Conservation (phyloP, 2,329 filamentous ascomycete species). For the Eurotiales sp. region DNA sequence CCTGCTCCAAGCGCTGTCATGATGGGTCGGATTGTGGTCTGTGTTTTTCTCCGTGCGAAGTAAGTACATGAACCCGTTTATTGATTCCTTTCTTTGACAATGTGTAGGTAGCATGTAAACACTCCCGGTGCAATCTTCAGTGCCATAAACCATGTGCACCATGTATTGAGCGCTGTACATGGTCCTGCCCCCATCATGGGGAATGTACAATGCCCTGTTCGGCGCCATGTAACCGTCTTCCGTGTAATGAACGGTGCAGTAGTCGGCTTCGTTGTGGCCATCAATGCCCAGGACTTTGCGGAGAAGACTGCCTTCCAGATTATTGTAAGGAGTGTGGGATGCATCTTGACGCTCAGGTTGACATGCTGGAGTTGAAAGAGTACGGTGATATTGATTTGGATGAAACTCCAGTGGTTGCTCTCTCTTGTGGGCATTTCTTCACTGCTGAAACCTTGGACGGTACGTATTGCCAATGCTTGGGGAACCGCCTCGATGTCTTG, state of each 20-base stretch:
- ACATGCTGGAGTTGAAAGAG: neutral
- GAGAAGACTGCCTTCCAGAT: conserved; percentile 55
- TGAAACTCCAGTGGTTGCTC: conserved; percentile 14
- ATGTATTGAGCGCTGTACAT: conserved; percentile 51
- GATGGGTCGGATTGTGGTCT: conserved; percentile 26
- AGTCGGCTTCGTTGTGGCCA: conserved; percentile 57
- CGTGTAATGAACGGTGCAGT: conserved; percentile 59
- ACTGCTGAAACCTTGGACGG: conserved; percentile 14
- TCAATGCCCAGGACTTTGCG: conserved; percentile 62
- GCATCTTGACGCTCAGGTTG: too few relatives aligned
- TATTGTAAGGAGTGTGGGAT: too few relatives aligned
- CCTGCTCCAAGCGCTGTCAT: conserved; percentile 54
- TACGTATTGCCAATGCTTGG: too few relatives aligned
- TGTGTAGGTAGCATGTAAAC: too few relatives aligned
- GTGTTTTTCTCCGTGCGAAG: conserved; percentile 47
- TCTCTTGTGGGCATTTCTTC: conserved; percentile 18
- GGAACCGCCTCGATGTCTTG: too few relatives aligned
- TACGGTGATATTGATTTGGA: conserved; percentile 13
- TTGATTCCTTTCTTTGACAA: too few relatives aligned
- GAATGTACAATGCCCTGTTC: conserved; percentile 57
- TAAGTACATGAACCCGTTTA: too few relatives aligned
- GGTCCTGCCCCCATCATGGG: conserved; percentile 46
- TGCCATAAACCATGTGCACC: conserved; percentile 61
- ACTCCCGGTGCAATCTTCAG: conserved; percentile 52
- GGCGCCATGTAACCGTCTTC: conserved; percentile 64